These are phyloP conservation scores for Bipolaris sorokiniana DNA, from an alignment of 2,329 filamentous ascomycete species.

Conservation along the genomic window DNA sequence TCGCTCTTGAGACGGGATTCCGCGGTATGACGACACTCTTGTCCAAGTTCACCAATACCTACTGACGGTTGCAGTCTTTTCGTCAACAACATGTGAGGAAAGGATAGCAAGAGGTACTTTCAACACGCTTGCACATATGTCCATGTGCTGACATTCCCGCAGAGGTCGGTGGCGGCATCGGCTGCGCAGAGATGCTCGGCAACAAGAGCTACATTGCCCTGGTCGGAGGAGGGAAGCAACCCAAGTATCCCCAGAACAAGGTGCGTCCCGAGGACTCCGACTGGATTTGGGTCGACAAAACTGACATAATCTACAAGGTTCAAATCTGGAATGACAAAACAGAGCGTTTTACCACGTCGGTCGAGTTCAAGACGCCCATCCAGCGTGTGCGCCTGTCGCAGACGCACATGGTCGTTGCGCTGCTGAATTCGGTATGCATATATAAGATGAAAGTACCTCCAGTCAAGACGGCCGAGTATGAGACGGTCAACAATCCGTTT, in stretches of 20 bases:
- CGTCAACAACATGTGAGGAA: constrained; percentile 38
- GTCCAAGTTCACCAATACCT: neutral
- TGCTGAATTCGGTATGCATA: constrained; percentile 81
- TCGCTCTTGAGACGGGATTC: constrained; percentile 85
- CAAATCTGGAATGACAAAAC: constrained; percentile 92
- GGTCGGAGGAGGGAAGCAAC: constrained; percentile 83
- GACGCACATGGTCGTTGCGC: constrained; percentile 77
- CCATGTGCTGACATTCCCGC: constrained; percentile 19
- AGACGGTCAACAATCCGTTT: constrained; percentile 83
- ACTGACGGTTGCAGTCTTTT: constrained; percentile 40
- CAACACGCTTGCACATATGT: neutral
- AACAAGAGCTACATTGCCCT: constrained; percentile 86
- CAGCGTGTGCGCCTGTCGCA: constrained; percentile 79
- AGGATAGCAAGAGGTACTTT: constrained; percentile 40
- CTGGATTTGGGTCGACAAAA: constrained; percentile 34
- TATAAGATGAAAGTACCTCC: constrained; percentile 79
- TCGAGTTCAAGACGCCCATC: constrained; percentile 81
- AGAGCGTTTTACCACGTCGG: constrained; percentile 73
- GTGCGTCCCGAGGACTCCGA: constrained; percentile 51
- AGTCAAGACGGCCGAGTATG: constrained; percentile 73
- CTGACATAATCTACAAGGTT: constrained; percentile 57
- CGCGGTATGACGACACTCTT: constrained; percentile 66
- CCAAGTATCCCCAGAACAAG: constrained; percentile 88
- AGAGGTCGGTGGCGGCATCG: constrained; percentile 69
- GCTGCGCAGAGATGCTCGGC: constrained; percentile 83